A percentile compares a stretch with the other conserved stretches of the same genome.
Evolutionary conservation across 768 basidiomycete genomes (phyloP).

Genomic region (Nidularia sp.): DNA sequence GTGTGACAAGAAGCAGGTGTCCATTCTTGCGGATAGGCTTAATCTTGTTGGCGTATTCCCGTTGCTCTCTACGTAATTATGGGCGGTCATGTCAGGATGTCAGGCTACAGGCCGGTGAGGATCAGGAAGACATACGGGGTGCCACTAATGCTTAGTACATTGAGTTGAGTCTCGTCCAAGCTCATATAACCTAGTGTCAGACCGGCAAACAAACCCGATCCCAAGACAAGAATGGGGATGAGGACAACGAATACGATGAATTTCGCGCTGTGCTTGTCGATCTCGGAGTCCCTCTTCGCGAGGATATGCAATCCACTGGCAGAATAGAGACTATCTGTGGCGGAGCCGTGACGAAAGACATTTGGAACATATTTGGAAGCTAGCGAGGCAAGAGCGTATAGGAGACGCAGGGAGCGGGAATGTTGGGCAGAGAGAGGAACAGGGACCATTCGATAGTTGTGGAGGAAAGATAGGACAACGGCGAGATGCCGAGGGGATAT

Average conservation of each 20-base stretch:
- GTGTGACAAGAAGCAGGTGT: constrained; percentile 77
- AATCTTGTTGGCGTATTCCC: constrained; percentile 78
- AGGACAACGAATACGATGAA: constrained; percentile 45
- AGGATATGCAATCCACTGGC: constrained; percentile 5
- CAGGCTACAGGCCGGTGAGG: not conserved
- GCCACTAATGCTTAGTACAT: constrained; percentile 81
- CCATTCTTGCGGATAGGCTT: constrained; percentile 83
- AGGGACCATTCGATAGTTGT: constrained; percentile 38
- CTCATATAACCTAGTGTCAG: constrained; percentile 91
- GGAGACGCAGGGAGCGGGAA: constrained; percentile 37
- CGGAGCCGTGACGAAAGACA: constrained; percentile 21
- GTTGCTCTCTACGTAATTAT: constrained; percentile 56
- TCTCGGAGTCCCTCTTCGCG: constrained; percentile 19
- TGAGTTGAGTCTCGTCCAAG: constrained; percentile 88
- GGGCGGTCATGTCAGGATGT: not conserved
- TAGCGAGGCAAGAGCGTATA: constrained; percentile 39
- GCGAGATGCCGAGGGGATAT: not conserved
- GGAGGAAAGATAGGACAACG: constrained; percentile 2
- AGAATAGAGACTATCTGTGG: not conserved
- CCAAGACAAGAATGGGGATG: constrained; percentile 79
- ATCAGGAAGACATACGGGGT: constrained; percentile 52
- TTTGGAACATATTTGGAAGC: constrained; percentile 39
- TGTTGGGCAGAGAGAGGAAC: constrained; percentile 28
- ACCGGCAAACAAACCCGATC: constrained; percentile 88
- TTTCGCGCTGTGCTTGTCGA: constrained; percentile 23